phyloP scores from a whole-genome alignment of 805 yeast species.

The Lachancea dasiensis region DNA sequence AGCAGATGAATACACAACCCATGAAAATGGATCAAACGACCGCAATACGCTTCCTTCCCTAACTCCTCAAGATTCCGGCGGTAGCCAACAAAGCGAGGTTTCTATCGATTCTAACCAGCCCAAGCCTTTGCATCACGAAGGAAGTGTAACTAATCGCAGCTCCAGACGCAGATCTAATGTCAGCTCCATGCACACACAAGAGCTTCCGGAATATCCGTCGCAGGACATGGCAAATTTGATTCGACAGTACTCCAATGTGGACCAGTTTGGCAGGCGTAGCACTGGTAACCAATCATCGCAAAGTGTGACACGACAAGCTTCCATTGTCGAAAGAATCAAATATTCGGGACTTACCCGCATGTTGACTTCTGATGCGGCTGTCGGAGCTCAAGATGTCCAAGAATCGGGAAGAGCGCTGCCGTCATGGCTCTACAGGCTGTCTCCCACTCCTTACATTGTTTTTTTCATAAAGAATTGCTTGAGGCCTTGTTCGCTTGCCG shows the following conservation, averaged over 20 bases:
- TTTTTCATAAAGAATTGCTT: slow-evolving; percentile 47
- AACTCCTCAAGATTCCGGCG: slow-evolving; percentile 3
- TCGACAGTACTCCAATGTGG: slow-evolving; percentile 38
- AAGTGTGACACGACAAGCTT: slow-evolving; percentile 1
- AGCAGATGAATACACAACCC: too few species aligned
- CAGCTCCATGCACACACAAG: slow-evolving; percentile 17
- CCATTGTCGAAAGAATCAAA: slow-evolving; percentile 16
- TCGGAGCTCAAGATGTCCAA: slow-evolving; percentile 27
- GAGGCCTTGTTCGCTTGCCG: slow-evolving; percentile 69
- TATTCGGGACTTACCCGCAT: slow-evolving; percentile 28
- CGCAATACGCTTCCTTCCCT: not conserved
- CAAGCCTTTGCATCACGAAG: not conserved
- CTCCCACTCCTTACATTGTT: slow-evolving; percentile 24
- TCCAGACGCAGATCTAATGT: slow-evolving; percentile 3
- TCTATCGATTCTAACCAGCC: not conserved
- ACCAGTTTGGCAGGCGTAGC: slow-evolving; percentile 29
- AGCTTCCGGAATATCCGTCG: slow-evolving; percentile 35
- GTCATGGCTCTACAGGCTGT: slow-evolving; percentile 23
- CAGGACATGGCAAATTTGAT: slow-evolving; percentile 44
- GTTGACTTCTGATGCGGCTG: slow-evolving; percentile 32
- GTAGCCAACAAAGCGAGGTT: not conserved
- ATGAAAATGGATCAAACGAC: not conserved
- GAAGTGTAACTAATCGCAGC: not conserved
- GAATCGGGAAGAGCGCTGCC: slow-evolving; percentile 29
- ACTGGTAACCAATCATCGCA: slow-evolving; percentile 9